Conservation (phyloP, 192 early-diverging fungal genomes). For the Pecoramyces ruminantium region DNA sequence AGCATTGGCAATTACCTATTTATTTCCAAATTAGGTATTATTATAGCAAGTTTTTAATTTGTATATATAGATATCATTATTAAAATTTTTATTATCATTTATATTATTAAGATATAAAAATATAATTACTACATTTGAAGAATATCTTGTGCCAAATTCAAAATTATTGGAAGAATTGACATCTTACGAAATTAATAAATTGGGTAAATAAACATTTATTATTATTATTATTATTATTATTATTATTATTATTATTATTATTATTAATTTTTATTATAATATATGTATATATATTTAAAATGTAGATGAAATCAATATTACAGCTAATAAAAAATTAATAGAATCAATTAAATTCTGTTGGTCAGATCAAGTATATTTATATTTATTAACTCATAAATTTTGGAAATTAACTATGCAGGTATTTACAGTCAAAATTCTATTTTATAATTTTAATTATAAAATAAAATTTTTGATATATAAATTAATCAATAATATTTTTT, state of each 20-base stretch:
- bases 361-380: conserved; percentile 37
- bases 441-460: too few species aligned
- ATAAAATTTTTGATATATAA: too few species aligned
- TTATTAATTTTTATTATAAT: too few species aligned
- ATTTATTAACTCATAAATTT: conserved; percentile 29
- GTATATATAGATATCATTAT: too few species aligned
- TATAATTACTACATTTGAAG: background rate
- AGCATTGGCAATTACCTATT: conserved; percentile 35
- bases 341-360: conserved; percentile 35
- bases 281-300: too few species aligned
- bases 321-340: conserved; percentile 23
- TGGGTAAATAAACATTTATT: background rate
- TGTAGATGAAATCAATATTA: conserved; percentile 1
- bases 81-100: too few species aligned
- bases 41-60: too few species aligned
- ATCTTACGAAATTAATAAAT: background rate
- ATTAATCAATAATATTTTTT: too few species aligned
- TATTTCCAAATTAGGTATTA: conserved; percentile 41
- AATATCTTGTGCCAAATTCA: background rate
- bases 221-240: too few species aligned
- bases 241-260: too few species aligned
- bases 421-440: too few species aligned
- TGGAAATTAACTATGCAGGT: conserved; percentile 46
- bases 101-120: background rate
- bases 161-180: background rate